Percentiles rank a stretch among this genome's conserved stretches.
phyloP scores from a whole-genome alignment of 768 basidiomycete genomes.

The Termitomyces bulborhizus region DNA sequence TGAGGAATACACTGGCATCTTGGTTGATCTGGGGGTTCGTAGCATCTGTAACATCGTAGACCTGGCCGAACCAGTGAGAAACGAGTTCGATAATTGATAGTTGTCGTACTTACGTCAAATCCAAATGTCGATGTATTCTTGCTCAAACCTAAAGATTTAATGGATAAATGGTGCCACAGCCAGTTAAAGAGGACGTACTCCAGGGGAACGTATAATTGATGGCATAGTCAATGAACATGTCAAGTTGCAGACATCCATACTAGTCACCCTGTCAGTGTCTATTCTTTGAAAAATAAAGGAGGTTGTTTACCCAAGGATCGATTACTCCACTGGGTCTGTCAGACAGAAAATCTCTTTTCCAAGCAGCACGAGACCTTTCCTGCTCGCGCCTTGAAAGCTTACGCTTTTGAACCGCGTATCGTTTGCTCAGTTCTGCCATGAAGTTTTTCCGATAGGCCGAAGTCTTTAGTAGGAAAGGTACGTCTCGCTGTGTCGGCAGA shows the following conservation, averaged over 20 bases:
- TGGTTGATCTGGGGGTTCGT: slow-evolving; percentile 42
- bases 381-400: slow-evolving; percentile 18
- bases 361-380: slow-evolving; percentile 19
- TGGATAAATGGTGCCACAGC: not conserved
- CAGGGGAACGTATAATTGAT: slow-evolving; percentile 65
- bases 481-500: slow-evolving; percentile 27
- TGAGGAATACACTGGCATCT: slow-evolving; percentile 55
- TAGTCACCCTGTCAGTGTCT: slow-evolving; percentile 13
- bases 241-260: slow-evolving; percentile 62
- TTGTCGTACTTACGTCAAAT: slow-evolving; percentile 28
- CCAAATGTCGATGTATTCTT: slow-evolving; percentile 23
- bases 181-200: slow-evolving; percentile 21
- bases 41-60: slow-evolving; percentile 53
- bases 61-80: slow-evolving; percentile 19
- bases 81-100: not conserved
- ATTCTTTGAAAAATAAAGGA: not conserved
- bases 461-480: slow-evolving; percentile 22
- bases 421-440: slow-evolving; percentile 16
- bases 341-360: slow-evolving; percentile 42
- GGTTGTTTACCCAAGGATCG: slow-evolving; percentile 40
- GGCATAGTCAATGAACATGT: slow-evolving; percentile 67
- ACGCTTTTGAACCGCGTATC: slow-evolving; percentile 17
- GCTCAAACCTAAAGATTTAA: slow-evolving; percentile 17
- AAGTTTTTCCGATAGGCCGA: slow-evolving; percentile 13
- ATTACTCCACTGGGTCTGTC: slow-evolving; percentile 48